These are phyloP conservation scores for Trichoderma simmonsii DNA, from an alignment of 2,329 filamentous ascomycete genomes.

Conservation along the genomic window DNA sequence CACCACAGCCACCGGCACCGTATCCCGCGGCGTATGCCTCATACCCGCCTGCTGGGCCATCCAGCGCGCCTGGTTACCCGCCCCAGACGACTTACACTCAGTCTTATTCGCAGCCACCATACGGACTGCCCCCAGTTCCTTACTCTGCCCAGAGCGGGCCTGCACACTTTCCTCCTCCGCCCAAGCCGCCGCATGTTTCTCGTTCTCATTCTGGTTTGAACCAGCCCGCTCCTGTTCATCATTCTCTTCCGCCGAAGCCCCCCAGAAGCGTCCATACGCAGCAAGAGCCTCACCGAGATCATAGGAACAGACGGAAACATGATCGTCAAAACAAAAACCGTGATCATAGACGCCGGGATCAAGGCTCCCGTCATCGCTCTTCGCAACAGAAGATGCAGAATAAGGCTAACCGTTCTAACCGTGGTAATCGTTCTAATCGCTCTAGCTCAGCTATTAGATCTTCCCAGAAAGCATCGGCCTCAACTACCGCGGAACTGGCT, in stretches of 20 bases:
- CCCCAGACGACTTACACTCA: conserved; percentile 17
- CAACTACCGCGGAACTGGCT: background rate
- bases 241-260: conserved; percentile 34
- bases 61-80: conserved; percentile 10
- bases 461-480: background rate
- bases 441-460: background rate
- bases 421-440: background rate
- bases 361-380: conserved; percentile 22
- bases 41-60: conserved; percentile 24
- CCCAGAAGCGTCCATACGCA: conserved; percentile 29
- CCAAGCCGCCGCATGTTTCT: conserved; percentile 22
- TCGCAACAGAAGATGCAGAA: conserved; percentile 26
- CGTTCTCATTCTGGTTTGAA: conserved; percentile 21
- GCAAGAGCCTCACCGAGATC: conserved; percentile 29
- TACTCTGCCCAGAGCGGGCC: conserved; percentile 24
- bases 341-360: conserved; percentile 30
- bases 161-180: background rate
- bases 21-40: conserved; percentile 18
- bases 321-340: conserved; percentile 33
- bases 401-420: conserved; percentile 8
- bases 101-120: conserved; percentile 23
- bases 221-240: conserved; percentile 20
- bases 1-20: conserved; percentile 11
- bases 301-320: conserved; percentile 31
- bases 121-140: conserved; percentile 24